Conservation (phyloP, 352 stramenopile genomes). For the Globisporangium alternatum region DNA sequence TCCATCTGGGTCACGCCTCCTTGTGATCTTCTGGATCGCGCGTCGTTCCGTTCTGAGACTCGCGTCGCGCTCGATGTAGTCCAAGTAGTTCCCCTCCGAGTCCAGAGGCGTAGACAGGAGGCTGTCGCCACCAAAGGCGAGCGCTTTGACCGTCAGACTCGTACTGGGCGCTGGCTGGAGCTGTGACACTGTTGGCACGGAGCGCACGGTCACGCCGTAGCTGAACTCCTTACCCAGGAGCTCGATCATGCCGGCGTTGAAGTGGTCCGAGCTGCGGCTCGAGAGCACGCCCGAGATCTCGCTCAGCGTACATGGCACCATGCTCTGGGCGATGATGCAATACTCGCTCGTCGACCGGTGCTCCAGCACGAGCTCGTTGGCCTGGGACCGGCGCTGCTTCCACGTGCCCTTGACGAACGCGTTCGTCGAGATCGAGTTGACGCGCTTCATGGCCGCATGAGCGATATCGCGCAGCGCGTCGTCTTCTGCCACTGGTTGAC, state of each 20-base stretch:
- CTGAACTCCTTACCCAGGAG: constrained; percentile 23
- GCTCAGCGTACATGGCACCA: constrained; percentile 23
- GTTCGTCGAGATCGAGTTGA: constrained; percentile 12
- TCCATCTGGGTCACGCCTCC: neutral
- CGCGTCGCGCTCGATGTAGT: constrained; percentile 20
- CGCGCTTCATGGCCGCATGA: constrained; percentile 9
- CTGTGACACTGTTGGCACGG: constrained; percentile 4
- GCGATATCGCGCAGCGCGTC: constrained; percentile 12
- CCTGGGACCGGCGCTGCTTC: constrained; percentile 10
- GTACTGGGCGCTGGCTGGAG: neutral
- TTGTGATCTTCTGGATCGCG: constrained; percentile 18
- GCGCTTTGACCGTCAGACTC: constrained; percentile 20
- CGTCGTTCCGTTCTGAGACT: constrained; percentile 9
- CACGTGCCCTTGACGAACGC: constrained; percentile 18
- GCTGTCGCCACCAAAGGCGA: constrained; percentile 18
- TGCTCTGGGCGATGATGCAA: constrained; percentile 18
- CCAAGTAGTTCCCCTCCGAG: constrained; percentile 19
- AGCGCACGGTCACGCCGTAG: constrained; percentile 25
- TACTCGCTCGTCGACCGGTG: constrained; percentile 17
- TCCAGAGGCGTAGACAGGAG: constrained; percentile 9
- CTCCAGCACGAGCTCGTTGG: constrained; percentile 18
- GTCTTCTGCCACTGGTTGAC: constrained; percentile 8
- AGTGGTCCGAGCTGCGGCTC: constrained; percentile 21
- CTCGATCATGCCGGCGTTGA: constrained; percentile 30
- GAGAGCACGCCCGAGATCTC: constrained; percentile 24